Base-by-base conservation (phyloP, 2,329 filamentous ascomycete genomes). In the Botrytis pseudocinerea region DNA sequence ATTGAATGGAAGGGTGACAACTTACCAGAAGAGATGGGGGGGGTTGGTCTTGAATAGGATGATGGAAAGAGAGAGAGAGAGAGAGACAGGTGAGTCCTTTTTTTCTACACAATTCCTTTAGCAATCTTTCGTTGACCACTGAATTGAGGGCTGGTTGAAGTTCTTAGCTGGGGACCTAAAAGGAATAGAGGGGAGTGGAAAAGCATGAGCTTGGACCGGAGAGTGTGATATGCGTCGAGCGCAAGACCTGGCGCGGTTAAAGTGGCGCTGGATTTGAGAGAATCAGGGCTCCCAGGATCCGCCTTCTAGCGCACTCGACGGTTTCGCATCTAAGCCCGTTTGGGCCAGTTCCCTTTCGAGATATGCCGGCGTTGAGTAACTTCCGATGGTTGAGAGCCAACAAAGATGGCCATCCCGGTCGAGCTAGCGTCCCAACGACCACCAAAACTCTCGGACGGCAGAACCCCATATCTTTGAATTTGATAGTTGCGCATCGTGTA, bases 301-400 rank as follows among this genome's bases (percentile, higher is more conserved):
- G 7, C 44, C 42, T 32, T 69, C 38, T 69, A 57, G 51, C 51
- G 51, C 28, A 18, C 9, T 28, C 51, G 35, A 35, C 44, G 9
- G n/a, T 16, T 9, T 16, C 12, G 16, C 40, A 1, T 14, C 61
- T n/a, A 28, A 44, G 1, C n/a, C 40, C 22, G 4, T n/a, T 63
- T 62, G 42, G 22, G 40, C n/a, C 20, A 20, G 32, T 32, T 64
- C 40, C 20, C 28, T 38, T 16, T 1, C 20, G 5, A 25, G n/a
- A 44, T 28, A 63, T 63, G 60, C 66, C 62, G 51, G 62, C 5
- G 70, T 72, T 72, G 70, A 72, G 70, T 25, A 40, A 51, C 16
- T 57, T 20, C 62, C 51, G 61, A 68, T 68, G 70, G 70, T 72
- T 72, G 70, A 72, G 70, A 48, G 44, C 51, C 62, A 60, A 72